Base-by-base conservation (phyloP, 345 rosid genomes). In the Mercurialis annua region DNA sequence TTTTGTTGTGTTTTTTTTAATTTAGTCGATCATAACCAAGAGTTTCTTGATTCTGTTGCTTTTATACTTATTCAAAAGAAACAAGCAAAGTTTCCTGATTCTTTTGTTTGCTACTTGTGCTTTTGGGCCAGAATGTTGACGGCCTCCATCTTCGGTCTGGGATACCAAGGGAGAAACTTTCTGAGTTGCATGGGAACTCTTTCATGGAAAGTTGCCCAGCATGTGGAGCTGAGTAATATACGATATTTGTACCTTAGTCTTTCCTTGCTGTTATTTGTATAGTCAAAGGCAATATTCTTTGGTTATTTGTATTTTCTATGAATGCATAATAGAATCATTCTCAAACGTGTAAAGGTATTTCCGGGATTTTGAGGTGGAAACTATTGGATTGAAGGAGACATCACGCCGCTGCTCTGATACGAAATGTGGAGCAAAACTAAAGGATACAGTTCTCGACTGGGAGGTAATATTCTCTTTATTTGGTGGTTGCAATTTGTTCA, bases 101-200 rank as follows among this genome's bases (percentile, higher is more conserved):
- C 6, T 57, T 16, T 20, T 14, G 16, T 36, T 36, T 26, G 26
- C 26, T 10, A 15, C 11, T 63, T 48, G 4, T 20, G 4, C 50
- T 65, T 53, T 3, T 47, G 14, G 54, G 58, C 66, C 70, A 94
- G 99, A 94, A 94, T 74, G 89, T 94, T 55, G 98, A 94, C 23
- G 97, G 99, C 62, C 90, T 94, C 63, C 99, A 94, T 78, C 96
- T 91, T 77, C 96, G 99, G 57, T 94, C 99, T 77, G 97, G 97
- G 69, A 94, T 94, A 53, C 96, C 99, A 64, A 87, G 99, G 83
- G 95, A 87, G 78, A 94, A 94, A 77, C 92, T 94, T 74, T 83
- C 96, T 50, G 98, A 94, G 69, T 76, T 91, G 77, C 98, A 94
- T 71, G 98, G 99, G 67, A 82, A 94, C 68, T 91, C 96, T 68